Conservation (phyloP, 352 stramenopile species). For the Phytophthora hybrid region DNA sequence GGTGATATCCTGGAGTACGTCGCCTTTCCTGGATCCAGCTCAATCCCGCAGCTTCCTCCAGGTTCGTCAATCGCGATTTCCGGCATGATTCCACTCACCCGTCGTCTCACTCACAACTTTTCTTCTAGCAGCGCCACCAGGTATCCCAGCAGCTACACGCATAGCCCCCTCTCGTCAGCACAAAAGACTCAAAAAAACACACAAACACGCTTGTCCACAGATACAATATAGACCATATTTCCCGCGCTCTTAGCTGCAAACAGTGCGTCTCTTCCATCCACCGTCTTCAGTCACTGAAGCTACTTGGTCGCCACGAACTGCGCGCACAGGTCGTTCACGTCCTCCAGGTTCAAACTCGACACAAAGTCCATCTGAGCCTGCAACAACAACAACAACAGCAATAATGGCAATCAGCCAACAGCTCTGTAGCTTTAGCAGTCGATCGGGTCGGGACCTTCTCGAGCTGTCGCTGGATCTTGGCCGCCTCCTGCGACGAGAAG, state of each 20-base stretch:
- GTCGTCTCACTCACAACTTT: not conserved
- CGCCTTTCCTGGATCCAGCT: conserved; percentile 72
- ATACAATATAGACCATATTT: conserved; percentile 28
- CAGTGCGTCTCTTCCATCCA: not conserved
- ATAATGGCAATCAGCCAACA: conserved; percentile 2
- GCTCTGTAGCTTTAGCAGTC: not conserved
- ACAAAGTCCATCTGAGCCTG: conserved; percentile 68
- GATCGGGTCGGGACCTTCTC: conserved; percentile 50
- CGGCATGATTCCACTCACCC: not conserved
- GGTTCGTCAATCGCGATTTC: conserved; percentile 34
- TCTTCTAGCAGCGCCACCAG: conserved; percentile 43
- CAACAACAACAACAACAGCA: conserved; percentile 10
- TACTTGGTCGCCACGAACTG: conserved; percentile 60
- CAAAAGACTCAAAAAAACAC: not conserved
- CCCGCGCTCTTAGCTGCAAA: conserved; percentile 10
- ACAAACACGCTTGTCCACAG: not conserved
- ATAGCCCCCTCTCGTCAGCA: too few relatives aligned
- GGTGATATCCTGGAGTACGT: conserved; percentile 84
- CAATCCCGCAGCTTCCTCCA: conserved; percentile 59
- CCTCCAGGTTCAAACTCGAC: conserved; percentile 64
- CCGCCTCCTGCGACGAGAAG: conserved; percentile 67
- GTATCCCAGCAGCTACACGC: conserved; percentile 38
- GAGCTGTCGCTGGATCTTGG: conserved; percentile 67
- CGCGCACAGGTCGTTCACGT: conserved; percentile 76
- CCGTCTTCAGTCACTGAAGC: not conserved